Percentiles rank a stretch among this genome's conserved stretches.
These are phyloP conservation scores for Raffaelea arxii DNA, from an alignment of 2,329 filamentous ascomycete genomes.

Conservation along the genomic window DNA sequence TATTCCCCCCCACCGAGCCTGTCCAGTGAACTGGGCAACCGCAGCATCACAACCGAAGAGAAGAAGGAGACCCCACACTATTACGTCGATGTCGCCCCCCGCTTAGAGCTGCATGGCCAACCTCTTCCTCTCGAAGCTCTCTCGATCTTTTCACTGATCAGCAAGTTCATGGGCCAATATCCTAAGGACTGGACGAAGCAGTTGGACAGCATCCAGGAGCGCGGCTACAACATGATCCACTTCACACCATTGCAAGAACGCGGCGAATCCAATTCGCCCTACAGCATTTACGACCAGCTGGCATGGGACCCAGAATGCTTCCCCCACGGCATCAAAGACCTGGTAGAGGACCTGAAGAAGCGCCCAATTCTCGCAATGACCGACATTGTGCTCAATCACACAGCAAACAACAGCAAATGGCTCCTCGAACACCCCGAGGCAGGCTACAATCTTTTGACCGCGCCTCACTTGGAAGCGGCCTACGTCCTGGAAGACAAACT, in stretches of 20 bases:
- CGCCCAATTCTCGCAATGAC: constrained; percentile 81
- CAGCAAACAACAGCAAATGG: constrained; percentile 91
- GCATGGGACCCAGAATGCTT: constrained; percentile 76
- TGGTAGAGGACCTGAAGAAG: constrained; percentile 63
- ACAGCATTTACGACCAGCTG: constrained; percentile 91
- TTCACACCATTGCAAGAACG: constrained; percentile 90
- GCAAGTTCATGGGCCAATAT: constrained; percentile 96
- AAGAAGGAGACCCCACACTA: constrained; percentile 65
- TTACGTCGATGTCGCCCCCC: constrained; percentile 90
- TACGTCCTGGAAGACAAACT: constrained; percentile 51
- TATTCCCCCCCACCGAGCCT: constrained; percentile 80
- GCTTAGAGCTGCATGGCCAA: constrained; percentile 61
- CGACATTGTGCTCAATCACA: constrained; percentile 97
- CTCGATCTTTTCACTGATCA: constrained; percentile 87
- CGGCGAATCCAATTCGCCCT: constrained; percentile 88
- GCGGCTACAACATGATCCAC: constrained; percentile 98
- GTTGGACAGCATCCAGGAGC: constrained; percentile 73
- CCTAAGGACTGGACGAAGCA: constrained; percentile 86
- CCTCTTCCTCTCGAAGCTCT: constrained; percentile 76
- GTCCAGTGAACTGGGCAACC: constrained; percentile 41
- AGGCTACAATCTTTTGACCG: constrained; percentile 87
- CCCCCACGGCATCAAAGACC: constrained; percentile 74
- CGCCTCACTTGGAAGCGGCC: constrained; percentile 64
- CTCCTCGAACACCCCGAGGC: constrained; percentile 88
- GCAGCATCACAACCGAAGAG: constrained; percentile 35